Evolutionary conservation across 768 basidiomycete species (phyloP).

Genomic region (Asterophora lycoperdoides): DNA sequence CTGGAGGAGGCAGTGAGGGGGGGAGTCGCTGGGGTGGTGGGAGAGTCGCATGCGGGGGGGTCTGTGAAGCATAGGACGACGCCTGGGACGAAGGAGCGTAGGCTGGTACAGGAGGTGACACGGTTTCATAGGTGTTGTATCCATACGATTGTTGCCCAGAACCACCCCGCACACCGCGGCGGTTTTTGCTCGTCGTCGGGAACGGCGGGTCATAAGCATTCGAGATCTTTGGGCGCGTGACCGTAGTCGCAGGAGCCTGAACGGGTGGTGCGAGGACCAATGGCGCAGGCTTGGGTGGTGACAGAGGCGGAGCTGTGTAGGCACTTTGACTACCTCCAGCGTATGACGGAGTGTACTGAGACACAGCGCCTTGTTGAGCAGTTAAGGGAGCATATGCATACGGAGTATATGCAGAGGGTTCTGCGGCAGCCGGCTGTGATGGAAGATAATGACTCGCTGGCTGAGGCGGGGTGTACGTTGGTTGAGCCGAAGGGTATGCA

Average conservation of each 20-base stretch:
- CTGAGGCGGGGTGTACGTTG: constrained; percentile 20
- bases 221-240: constrained; percentile 59
- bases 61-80: constrained; percentile 10
- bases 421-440: constrained; percentile 4
- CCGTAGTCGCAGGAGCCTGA: constrained; percentile 36
- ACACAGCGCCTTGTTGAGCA: constrained; percentile 13
- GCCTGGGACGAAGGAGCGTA: constrained; percentile 11
- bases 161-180: constrained; percentile 21
- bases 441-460: constrained; percentile 5
- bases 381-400: constrained; percentile 14
- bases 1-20: constrained; percentile 5
- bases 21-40: constrained; percentile 8
- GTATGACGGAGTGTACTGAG: constrained; percentile 19
- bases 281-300: constrained; percentile 1
- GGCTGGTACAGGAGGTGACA: constrained; percentile 11
- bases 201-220: constrained; percentile 81
- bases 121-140: constrained; percentile 24
- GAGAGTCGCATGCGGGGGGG: constrained; percentile 7
- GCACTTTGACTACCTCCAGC: constrained; percentile 5
- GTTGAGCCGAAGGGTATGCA: too few relatives aligned
- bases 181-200: constrained; percentile 41
- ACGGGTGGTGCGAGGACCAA: constrained; percentile 21
- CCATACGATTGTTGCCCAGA: constrained; percentile 17
- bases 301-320: constrained; percentile 6
- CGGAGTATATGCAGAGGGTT: constrained; percentile 14